Evolutionary conservation across 2,329 filamentous ascomycete species (phyloP), one percentile per base, ranked within the genome.

Genomic region (Coleophoma crateriformis): DNA sequence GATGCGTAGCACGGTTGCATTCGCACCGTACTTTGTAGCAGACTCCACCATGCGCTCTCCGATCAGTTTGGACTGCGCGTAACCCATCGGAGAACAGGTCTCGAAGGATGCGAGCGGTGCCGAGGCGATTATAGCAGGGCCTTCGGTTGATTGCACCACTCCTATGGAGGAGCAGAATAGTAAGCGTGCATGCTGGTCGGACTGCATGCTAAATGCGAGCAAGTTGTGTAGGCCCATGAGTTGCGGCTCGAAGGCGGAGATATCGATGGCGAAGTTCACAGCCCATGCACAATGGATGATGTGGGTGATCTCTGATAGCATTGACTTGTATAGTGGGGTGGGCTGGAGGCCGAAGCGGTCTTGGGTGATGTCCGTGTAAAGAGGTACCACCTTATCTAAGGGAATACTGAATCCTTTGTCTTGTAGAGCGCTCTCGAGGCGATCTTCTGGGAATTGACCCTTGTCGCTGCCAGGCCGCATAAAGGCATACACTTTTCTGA

Each of bases 241-340:
- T 43, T 48, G 49, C 10, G 63, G 55, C 45, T 75, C 75, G 53
- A 81, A 80, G 45, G 68, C 74, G 1, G 66, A 63, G 1, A 80
- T 65, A 1, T 65, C 64, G 54, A 79, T 69, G 58, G 77, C 79
- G 66, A 81, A 81, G 61, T 81, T 79, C 17, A 80, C 77, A 1
- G 73, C 64, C 76, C 76, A 79, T 0, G 76, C 75, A 51, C 69
- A 68, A 63, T 79, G 75, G 27, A 80, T 73, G n/a, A 77, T 68
- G 12, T 63, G 58, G 0, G 69, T 69, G 2, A 78, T 56, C 3
- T 67, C 51, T 10, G 51, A 22, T 38, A 67, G 69, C 1, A 47
- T 47, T 0, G 57, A 49, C 0, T 48, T 33, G 8, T 27, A 7
- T 27, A 27, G 27, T 7, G 27, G 2, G 6, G 27, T 10, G 8